These are phyloP conservation scores for Tilletia setariae DNA, from an alignment of 1,284 basidiomycete species.

Conservation along the genomic window DNA sequence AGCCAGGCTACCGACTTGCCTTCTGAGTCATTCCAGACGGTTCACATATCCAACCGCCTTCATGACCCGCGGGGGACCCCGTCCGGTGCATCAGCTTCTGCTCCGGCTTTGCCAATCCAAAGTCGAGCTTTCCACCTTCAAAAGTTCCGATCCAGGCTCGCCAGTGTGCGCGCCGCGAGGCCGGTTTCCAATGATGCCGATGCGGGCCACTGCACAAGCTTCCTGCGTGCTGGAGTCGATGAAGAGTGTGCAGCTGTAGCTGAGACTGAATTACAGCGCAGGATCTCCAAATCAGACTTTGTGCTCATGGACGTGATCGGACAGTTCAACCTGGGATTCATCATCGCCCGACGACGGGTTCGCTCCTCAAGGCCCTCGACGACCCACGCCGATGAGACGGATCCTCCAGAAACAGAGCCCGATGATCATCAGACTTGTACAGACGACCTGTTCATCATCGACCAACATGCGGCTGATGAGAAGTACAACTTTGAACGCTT, in stretches of 20 bases:
- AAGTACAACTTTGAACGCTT: slow-evolving; percentile 97
- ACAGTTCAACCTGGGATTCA: slow-evolving; percentile 96
- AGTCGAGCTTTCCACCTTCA: too few species aligned
- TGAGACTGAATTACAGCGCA: slow-evolving; percentile 72
- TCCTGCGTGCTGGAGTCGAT: slow-evolving; percentile 59
- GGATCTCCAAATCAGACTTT: slow-evolving; percentile 87
- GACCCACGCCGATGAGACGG: slow-evolving; percentile 24
- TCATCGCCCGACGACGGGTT: slow-evolving; percentile 70
- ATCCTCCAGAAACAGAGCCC: slow-evolving; percentile 18
- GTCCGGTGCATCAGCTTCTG: too few species aligned
- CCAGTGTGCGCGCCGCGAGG: too few species aligned
- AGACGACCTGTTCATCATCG: slow-evolving; percentile 76
- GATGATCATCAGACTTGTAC: not conserved
- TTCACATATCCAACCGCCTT: too few species aligned
- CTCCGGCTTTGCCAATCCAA: too few species aligned
- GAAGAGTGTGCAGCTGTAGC: slow-evolving; percentile 63
- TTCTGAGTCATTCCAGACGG: too few species aligned
- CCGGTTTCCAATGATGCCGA: slow-evolving; percentile 3
- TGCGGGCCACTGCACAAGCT: slow-evolving; percentile 22
- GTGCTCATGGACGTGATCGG: slow-evolving; percentile 77
- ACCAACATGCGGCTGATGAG: slow-evolving; percentile 74
- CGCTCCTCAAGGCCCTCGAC: slow-evolving; percentile 20
- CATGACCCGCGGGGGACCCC: too few species aligned
- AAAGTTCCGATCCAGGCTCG: too few species aligned
- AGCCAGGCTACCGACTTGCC: too few species aligned